These are phyloP conservation scores for Plasmodium gaboni DNA, from an alignment of 169 alveolate species.

Conservation along the genomic window DNA sequence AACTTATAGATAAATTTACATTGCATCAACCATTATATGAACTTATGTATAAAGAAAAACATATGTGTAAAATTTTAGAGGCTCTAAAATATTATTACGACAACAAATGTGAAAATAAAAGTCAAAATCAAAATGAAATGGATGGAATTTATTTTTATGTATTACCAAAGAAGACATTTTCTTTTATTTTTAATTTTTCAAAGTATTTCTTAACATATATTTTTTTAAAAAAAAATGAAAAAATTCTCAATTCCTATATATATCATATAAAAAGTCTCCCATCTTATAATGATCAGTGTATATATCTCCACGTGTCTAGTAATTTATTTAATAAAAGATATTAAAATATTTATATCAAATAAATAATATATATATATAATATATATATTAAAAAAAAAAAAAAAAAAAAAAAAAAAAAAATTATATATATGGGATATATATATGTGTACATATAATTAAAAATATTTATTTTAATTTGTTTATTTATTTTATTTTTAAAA, in stretches of 20 bases:
- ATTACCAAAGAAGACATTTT: constrained; percentile 51
- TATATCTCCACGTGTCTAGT: constrained; percentile 62
- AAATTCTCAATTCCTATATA: neutral
- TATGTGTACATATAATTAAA: no score
- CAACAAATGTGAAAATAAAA: constrained; percentile 17
- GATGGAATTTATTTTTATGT: constrained; percentile 53
- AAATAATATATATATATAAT: neutral
- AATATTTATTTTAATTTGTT: no score
- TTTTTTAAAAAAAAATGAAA: constrained; percentile 56
- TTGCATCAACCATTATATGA: constrained; percentile 48
- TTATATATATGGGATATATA: no score
- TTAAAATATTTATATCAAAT: no score
- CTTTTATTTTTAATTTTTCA: constrained; percentile 74
- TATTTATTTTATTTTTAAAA: no score
- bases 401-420: no score
- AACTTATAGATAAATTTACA: constrained; percentile 37
- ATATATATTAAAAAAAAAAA: neutral
- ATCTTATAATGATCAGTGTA: constrained; percentile 7
- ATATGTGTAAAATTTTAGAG: constrained; percentile 25
- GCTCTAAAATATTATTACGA: constrained; percentile 63
- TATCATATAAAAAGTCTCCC: constrained; percentile 25
- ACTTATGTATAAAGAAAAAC: constrained; percentile 73
- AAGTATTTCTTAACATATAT: constrained; percentile 66
- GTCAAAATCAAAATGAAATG: neutral
- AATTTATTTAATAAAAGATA: constrained; percentile 6